Percentiles rank a stretch among this genome's conserved stretches.
Conservation (phyloP, 805 yeast species). For the Hanseniaspora taiwanica region DNA sequence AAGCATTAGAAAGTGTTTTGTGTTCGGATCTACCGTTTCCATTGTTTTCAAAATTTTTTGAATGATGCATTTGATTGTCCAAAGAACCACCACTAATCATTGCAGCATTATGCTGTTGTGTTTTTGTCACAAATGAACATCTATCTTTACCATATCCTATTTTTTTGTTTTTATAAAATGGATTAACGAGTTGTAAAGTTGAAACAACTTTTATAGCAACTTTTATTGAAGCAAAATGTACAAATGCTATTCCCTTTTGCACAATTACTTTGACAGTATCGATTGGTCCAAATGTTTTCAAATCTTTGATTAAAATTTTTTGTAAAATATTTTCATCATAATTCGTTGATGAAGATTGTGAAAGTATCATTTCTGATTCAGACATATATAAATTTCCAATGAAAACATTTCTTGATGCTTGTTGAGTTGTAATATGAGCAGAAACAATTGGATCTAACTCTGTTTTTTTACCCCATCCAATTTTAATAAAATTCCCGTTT, state of each 20-base stretch:
- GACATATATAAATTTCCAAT: slow-evolving; percentile 66
- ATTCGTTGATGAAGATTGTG: not conserved
- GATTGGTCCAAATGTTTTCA: slow-evolving; percentile 64
- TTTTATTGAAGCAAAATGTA: slow-evolving; percentile 76
- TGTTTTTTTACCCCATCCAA: slow-evolving; percentile 87
- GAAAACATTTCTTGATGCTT: slow-evolving; percentile 90
- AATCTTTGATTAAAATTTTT: slow-evolving; percentile 45
- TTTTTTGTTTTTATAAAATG: slow-evolving; percentile 62
- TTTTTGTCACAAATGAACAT: slow-evolving; percentile 85
- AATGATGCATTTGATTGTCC: too few species aligned
- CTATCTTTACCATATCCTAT: slow-evolving; percentile 90
- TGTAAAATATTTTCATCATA: slow-evolving; percentile 3
- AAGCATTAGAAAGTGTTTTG: too few species aligned
- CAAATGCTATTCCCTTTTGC: slow-evolving; percentile 78
- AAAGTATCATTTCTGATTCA: not conserved
- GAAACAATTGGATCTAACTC: slow-evolving; percentile 63
- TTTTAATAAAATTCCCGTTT: slow-evolving; percentile 65
- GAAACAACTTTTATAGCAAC: slow-evolving; percentile 82
- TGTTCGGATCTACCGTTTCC: too few species aligned
- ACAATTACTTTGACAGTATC: slow-evolving; percentile 71
- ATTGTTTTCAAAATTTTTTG: too few species aligned
- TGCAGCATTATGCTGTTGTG: slow-evolving; percentile 95
- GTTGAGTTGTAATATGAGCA: slow-evolving; percentile 66
- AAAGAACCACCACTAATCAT: slow-evolving; percentile 80
- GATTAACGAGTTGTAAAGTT: slow-evolving; percentile 47